Evolutionary conservation across 805 yeast genomes (phyloP).

Genomic region (Candida succiphila): DNA sequence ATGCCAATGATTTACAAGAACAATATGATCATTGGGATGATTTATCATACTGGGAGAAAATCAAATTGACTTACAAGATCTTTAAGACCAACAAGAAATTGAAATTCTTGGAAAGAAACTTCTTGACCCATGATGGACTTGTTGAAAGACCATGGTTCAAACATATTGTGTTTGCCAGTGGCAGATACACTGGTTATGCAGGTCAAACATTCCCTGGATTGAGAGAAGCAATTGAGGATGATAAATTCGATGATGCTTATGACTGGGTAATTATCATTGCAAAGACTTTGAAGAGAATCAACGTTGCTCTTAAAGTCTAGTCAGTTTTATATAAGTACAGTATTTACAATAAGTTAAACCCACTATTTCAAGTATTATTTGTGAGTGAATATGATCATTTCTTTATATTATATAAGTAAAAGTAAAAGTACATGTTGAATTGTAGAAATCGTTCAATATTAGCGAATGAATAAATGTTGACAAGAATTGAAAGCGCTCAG

Average conservation of each 20-base stretch:
- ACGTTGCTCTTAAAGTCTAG: neutral
- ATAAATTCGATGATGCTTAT: slow-evolving; percentile 18
- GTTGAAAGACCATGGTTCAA: slow-evolving; percentile 37
- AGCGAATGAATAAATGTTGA: too few species aligned
- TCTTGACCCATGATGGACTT: slow-evolving; percentile 31
- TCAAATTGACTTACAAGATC: slow-evolving; percentile 11
- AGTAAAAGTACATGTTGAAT: too few species aligned
- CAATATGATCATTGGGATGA: slow-evolving; percentile 13
- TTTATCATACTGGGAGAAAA: slow-evolving; percentile 16
- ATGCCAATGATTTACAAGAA: slow-evolving; percentile 11
- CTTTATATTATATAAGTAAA: too few species aligned
- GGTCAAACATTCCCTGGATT: slow-evolving; percentile 39
- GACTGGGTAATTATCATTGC: slow-evolving; percentile 3
- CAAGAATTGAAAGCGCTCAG: too few species aligned
- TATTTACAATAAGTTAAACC: too few species aligned
- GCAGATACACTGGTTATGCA: slow-evolving; percentile 39
- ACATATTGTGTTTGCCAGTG: slow-evolving; percentile 41
- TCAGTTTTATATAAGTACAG: too few species aligned
- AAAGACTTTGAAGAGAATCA: neutral
- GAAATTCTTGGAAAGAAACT: slow-evolving; percentile 27
- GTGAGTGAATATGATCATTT: too few species aligned
- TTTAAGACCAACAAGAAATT: slow-evolving; percentile 23
- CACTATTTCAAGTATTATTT: too few species aligned
- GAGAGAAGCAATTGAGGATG: slow-evolving; percentile 34
- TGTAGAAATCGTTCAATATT: too few species aligned